Evolutionary conservation across 345 rosid genomes (phyloP).

Genomic region (Combretum micranthum): DNA sequence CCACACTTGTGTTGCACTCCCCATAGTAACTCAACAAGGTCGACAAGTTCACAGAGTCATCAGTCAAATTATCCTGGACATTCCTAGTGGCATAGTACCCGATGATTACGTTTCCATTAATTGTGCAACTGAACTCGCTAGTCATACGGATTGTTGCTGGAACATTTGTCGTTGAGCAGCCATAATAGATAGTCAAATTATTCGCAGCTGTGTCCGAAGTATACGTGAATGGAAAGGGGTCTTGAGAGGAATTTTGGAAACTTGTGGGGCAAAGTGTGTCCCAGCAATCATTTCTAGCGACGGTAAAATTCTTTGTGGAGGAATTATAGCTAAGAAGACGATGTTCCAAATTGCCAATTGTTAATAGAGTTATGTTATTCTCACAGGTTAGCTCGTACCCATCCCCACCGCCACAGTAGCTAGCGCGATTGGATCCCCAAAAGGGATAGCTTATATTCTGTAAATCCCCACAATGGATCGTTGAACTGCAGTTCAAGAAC

Average conservation of each 20-base stretch:
- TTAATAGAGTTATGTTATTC: not conserved
- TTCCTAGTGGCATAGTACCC: not conserved
- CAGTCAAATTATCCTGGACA: not conserved
- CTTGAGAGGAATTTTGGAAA: not conserved
- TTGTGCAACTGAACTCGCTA: not conserved
- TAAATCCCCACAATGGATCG: conserved; percentile 9
- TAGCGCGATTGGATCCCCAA: accelerated
- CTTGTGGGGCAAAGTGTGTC: conserved; percentile 3
- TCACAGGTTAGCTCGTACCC: conserved; percentile 2
- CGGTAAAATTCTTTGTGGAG: not conserved
- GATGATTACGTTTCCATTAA: not conserved
- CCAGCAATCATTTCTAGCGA: conserved; percentile 5
- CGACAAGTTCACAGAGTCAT: accelerated
- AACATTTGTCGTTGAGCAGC: accelerated
- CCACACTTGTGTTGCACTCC: no score
- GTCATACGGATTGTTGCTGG: accelerated
- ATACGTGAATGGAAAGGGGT: not conserved
- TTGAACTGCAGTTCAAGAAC: conserved; percentile 11
- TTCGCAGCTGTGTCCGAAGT: not conserved
- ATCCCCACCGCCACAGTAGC: accelerated
- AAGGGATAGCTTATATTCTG: not conserved
- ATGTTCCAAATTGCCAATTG: no score
- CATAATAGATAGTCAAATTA: not conserved
- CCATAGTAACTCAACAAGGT: no score
- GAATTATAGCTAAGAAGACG: not conserved